These are phyloP conservation scores for Deinandra increscens DNA, from an alignment of 129 eudicot species.

Conservation along the genomic window DNA sequence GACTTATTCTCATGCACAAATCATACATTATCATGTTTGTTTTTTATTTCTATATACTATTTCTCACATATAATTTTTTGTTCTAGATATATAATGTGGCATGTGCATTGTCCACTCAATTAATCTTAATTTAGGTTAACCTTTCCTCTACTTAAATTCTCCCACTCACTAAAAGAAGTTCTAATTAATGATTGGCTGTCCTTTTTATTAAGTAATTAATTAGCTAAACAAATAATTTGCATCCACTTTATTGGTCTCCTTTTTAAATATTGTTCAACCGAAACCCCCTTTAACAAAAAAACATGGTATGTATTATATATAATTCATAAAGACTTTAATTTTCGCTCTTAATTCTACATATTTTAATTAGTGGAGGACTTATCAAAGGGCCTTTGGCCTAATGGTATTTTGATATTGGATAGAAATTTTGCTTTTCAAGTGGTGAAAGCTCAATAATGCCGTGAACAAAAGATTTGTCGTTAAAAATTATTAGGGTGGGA, in stretches of 20 bases:
- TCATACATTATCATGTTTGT: slow-evolving; percentile 25
- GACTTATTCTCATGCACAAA: slow-evolving; percentile 31
- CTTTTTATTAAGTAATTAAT: neutral
- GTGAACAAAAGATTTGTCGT: too few relatives aligned
- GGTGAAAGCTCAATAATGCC: too few relatives aligned
- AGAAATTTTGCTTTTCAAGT: too few relatives aligned
- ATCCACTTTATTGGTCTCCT: slow-evolving; percentile 18
- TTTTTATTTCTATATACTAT: slow-evolving; percentile 17
- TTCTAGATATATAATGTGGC: slow-evolving; percentile 19
- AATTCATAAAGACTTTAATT: too few relatives aligned
- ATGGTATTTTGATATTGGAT: too few relatives aligned
- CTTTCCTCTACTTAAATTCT: slow-evolving; percentile 18
- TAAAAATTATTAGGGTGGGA: too few relatives aligned
- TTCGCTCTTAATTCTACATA: too few relatives aligned
- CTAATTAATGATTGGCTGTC: slow-evolving; percentile 23
- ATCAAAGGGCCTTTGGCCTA: too few relatives aligned
- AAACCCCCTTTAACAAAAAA: neutral
- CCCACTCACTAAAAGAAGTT: slow-evolving; percentile 37
- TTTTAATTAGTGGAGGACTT: too few relatives aligned
- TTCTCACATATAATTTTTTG: slow-evolving; percentile 12
- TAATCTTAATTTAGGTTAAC: slow-evolving; percentile 13
- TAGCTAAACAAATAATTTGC: neutral
- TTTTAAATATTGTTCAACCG: slow-evolving; percentile 4
- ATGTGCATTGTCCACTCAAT: slow-evolving; percentile 24
- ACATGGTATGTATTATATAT: neutral